These are phyloP conservation scores for Sporisorium iseilematis-ciliati DNA, from an alignment of 1,284 basidiomycete genomes.

Conservation along the genomic window DNA sequence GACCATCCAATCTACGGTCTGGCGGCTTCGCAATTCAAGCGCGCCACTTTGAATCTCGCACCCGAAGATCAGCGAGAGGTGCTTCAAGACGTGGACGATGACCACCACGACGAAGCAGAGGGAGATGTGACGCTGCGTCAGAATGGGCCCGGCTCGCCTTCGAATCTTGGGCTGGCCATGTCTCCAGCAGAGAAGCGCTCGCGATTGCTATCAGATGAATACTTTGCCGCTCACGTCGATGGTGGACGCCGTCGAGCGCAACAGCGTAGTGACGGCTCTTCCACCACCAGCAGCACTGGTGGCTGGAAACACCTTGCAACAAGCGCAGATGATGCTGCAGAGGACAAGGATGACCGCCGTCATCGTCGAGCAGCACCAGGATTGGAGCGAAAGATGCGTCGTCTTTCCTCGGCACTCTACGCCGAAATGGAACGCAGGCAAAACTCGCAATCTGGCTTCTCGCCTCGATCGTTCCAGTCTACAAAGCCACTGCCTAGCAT, in stretches of 20 bases:
- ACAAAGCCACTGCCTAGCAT: slow-evolving; percentile 11
- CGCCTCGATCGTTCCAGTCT: slow-evolving; percentile 20
- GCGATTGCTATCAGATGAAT: slow-evolving; percentile 35
- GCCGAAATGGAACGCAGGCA: slow-evolving; percentile 52
- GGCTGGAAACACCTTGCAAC: neutral
- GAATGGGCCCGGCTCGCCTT: slow-evolving; percentile 3
- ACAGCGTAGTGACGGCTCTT: slow-evolving; percentile 11
- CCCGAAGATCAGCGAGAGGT: slow-evolving; percentile 18
- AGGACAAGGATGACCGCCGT: neutral
- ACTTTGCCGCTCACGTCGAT: slow-evolving; percentile 36
- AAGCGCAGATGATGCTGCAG: neutral
- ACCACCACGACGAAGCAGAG: slow-evolving; percentile 4
- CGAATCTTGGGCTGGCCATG: slow-evolving; percentile 11
- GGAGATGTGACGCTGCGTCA: slow-evolving; percentile 24
- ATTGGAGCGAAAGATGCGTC: slow-evolving; percentile 32
- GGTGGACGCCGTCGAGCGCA: slow-evolving; percentile 5
- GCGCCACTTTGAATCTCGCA: slow-evolving; percentile 38
- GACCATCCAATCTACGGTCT: slow-evolving; percentile 31
- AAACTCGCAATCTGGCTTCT: slow-evolving; percentile 23
- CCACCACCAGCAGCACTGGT: neutral
- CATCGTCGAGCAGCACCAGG: slow-evolving; percentile 6
- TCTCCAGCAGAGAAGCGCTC: slow-evolving; percentile 39
- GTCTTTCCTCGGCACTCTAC: slow-evolving; percentile 37
- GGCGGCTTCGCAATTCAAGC: slow-evolving; percentile 20
- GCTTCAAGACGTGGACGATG: slow-evolving; percentile 14